A percentile compares a stretch with the other conserved stretches of the same genome.
phyloP scores from a whole-genome alignment of 2,329 filamentous ascomycete genomes.

The Colletotrichum paranaense region DNA sequence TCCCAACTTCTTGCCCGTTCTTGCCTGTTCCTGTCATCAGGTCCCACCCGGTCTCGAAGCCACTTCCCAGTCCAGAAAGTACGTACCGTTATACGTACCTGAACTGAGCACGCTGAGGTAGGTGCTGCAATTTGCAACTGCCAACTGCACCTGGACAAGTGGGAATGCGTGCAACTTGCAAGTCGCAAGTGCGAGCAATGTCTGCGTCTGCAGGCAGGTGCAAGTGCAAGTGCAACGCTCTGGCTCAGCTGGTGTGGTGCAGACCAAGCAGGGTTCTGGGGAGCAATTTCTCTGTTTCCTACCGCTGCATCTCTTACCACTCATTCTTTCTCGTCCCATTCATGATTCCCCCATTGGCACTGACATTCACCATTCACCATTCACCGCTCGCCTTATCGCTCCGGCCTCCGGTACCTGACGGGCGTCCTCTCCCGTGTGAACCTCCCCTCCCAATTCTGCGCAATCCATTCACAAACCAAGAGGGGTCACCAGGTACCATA shows the following conservation, averaged over 20 bases:
- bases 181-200: background rate
- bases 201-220: background rate
- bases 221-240: too few species aligned
- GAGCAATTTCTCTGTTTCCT: background rate
- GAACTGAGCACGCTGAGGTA: background rate
- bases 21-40: constrained; percentile 21
- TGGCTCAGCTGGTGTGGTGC: background rate
- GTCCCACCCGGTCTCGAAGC: constrained; percentile 9
- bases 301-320: background rate
- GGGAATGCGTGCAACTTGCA: constrained; percentile 1
- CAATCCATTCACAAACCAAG: constrained; percentile 23
- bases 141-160: background rate
- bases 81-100: background rate
- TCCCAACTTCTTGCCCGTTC: constrained; percentile 7
- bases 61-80: constrained; percentile 15
- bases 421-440: constrained; percentile 21
- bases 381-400: background rate
- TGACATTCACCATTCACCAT: background rate
- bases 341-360: background rate
- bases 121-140: background rate
- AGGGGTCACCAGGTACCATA: constrained; percentile 1
- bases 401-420: constrained; percentile 13
- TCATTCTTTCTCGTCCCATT: background rate
- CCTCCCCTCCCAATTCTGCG: constrained; percentile 11
- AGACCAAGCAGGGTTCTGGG: constrained; percentile 8